These are phyloP conservation scores for Citrus maxima DNA, from an alignment of 345 rosid species.

Conservation along the genomic window DNA sequence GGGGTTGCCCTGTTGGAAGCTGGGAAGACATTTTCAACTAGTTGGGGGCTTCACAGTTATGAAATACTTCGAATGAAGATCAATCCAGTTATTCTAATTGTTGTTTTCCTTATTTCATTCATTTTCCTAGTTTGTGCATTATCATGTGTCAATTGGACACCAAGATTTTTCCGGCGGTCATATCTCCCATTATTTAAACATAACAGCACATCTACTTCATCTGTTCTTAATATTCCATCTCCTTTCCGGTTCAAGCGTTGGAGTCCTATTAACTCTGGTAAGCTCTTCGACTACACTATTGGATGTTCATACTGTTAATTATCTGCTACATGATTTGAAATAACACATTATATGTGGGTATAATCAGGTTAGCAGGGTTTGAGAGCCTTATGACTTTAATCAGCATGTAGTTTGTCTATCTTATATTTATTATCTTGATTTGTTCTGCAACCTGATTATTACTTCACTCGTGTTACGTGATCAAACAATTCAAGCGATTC, in stretches of 20 bases:
- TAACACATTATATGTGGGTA: not conserved
- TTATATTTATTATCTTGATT: not conserved
- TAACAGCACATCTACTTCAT: constrained; percentile 55
- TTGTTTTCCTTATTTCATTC: constrained; percentile 57
- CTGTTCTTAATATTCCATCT: constrained; percentile 72
- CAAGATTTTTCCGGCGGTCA: constrained; percentile 60
- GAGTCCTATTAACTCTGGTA: constrained; percentile 86
- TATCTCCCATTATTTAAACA: constrained; percentile 77
- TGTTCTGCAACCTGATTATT: not conserved
- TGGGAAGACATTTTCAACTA: constrained; percentile 68
- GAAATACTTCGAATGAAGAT: constrained; percentile 62
- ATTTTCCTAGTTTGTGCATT: constrained; percentile 70
- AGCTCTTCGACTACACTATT: constrained; percentile 15
- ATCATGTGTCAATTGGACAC: constrained; percentile 65
- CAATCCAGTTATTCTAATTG: constrained; percentile 58
- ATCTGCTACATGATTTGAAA: not conserved
- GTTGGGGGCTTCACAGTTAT: constrained; percentile 55
- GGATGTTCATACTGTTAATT: not conserved
- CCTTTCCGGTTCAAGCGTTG: constrained; percentile 81
- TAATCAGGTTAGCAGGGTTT: not conserved
- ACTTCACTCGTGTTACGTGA: not conserved
- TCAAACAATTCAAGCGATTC: not conserved
- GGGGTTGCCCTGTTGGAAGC: constrained; percentile 92
- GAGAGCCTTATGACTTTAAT: not conserved
- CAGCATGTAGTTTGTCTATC: not conserved